A percentile compares a stretch with the other conserved stretches of the same genome.
Conservation (phyloP, 1,284 basidiomycete species). For the Ustilago cynodontis region DNA sequence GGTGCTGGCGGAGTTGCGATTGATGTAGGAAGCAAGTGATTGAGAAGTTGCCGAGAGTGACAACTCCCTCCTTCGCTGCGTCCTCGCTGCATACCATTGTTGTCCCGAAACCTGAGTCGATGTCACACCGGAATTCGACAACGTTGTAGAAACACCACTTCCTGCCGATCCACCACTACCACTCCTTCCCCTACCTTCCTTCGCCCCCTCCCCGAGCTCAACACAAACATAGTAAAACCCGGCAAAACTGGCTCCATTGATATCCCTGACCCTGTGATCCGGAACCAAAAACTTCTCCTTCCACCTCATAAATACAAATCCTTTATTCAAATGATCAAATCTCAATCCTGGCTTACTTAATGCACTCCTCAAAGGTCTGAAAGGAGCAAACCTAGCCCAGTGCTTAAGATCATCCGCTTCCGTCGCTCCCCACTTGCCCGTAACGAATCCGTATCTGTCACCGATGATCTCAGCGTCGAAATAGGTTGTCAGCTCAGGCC, state of each 20-base stretch:
- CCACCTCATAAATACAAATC: constrained; percentile 87
- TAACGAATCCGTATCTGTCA: constrained; percentile 58
- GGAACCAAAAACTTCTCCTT: constrained; percentile 96
- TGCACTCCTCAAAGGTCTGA: constrained; percentile 45
- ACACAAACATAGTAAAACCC: constrained; percentile 84
- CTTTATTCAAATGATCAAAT: constrained; percentile 61
- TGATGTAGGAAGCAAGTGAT: constrained; percentile 1
- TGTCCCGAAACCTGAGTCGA: constrained; percentile 15
- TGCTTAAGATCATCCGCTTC: constrained; percentile 66
- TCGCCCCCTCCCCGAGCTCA: constrained; percentile 73
- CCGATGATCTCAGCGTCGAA: constrained; percentile 69
- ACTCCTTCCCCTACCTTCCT: constrained; percentile 22
- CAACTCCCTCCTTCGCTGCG: constrained; percentile 34
- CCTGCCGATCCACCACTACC: constrained; percentile 27
- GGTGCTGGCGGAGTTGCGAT: neutral
- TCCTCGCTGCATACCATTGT: constrained; percentile 50
- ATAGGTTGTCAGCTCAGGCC: constrained; percentile 69
- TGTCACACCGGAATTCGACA: neutral
- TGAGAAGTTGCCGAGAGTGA: constrained; percentile 27
- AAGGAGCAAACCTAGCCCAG: constrained; percentile 63
- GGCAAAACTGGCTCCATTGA: constrained; percentile 93
- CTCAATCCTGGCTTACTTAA: constrained; percentile 47
- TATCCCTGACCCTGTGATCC: constrained; percentile 90
- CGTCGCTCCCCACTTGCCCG: constrained; percentile 66
- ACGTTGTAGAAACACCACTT: constrained; percentile 14